phyloP scores from a whole-genome alignment of 2,329 filamentous ascomycete species.

The Talaromyces funiculosus region DNA sequence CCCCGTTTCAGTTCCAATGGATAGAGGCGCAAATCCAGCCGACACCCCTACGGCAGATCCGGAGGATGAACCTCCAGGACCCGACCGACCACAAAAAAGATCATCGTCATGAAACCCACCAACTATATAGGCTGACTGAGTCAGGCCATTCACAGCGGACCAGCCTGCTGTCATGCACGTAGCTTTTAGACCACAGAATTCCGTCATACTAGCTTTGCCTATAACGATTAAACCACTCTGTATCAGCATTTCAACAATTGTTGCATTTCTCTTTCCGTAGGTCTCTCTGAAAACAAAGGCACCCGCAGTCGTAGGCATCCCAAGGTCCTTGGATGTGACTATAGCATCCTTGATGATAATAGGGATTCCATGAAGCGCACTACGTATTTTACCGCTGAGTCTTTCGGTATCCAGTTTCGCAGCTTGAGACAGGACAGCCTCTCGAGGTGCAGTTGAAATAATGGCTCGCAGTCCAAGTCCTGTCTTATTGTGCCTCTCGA shows the following conservation, averaged over 20 bases:
- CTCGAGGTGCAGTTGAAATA: constrained; percentile 11
- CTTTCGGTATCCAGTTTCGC: constrained; percentile 23
- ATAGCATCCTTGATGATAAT: constrained; percentile 29
- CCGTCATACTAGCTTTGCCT: constrained; percentile 29
- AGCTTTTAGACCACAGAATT: constrained; percentile 12
- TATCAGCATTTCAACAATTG: constrained; percentile 17
- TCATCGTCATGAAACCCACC: constrained; percentile 20
- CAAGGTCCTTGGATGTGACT: constrained; percentile 27
- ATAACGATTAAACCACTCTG: constrained; percentile 28
- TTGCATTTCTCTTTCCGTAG: constrained; percentile 7
- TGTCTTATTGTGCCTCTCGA: constrained; percentile 7
- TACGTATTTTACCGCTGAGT: constrained; percentile 20
- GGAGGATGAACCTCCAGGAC: constrained; percentile 29
- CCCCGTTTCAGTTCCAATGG: constrained; percentile 31
- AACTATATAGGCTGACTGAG: constrained; percentile 23
- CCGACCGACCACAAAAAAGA: constrained; percentile 19
- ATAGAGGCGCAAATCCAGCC: constrained; percentile 28
- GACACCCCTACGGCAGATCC: constrained; percentile 29
- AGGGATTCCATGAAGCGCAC: constrained; percentile 31
- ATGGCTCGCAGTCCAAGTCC: constrained; percentile 4
- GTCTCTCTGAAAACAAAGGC: constrained; percentile 5
- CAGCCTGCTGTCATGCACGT: constrained; percentile 18
- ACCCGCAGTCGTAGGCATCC: constrained; percentile 13
- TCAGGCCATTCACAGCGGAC: constrained; percentile 25
- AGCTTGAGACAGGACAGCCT: constrained; percentile 15